Conservation (phyloP, 2,329 filamentous ascomycete species). For the Incumbomyces lentus region DNA sequence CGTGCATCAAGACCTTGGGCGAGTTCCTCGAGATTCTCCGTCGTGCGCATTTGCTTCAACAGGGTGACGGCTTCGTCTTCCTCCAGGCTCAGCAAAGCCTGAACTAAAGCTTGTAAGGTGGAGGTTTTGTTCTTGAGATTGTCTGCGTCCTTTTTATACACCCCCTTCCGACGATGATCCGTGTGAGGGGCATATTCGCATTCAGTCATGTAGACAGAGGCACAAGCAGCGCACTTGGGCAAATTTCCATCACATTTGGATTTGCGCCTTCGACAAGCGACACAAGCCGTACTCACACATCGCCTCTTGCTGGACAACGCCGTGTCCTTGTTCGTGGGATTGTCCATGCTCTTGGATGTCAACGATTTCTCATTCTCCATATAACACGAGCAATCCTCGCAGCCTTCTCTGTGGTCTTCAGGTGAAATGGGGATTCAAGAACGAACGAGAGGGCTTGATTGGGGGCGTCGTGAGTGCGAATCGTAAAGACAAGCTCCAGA, state of each 20-base stretch:
- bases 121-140: slow-evolving; percentile 76
- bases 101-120: slow-evolving; percentile 82
- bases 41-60: slow-evolving; percentile 78
- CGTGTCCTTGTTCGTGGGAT: slow-evolving; percentile 7
- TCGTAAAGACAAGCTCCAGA: too few species aligned
- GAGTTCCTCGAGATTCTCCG: slow-evolving; percentile 60
- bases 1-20: slow-evolving; percentile 48
- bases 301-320: slow-evolving; percentile 48
- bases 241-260: slow-evolving; percentile 86
- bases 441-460: too few species aligned
- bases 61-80: slow-evolving; percentile 76
- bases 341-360: too few species aligned
- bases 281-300: slow-evolving; percentile 75
- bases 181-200: slow-evolving; percentile 95
- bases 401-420: too few species aligned
- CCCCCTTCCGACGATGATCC: slow-evolving; percentile 89
- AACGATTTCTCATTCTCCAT: too few species aligned
- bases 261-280: slow-evolving; percentile 66
- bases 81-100: slow-evolving; percentile 81
- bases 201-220: slow-evolving; percentile 67
- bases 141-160: slow-evolving; percentile 89
- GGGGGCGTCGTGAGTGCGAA: too few species aligned
- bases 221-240: slow-evolving; percentile 89
- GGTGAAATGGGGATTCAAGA: too few species aligned
- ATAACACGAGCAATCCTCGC: too few species aligned